Evolutionary conservation across 1,139 yeast species (phyloP).

Genomic region (Debaryomyces psychrophilus): DNA sequence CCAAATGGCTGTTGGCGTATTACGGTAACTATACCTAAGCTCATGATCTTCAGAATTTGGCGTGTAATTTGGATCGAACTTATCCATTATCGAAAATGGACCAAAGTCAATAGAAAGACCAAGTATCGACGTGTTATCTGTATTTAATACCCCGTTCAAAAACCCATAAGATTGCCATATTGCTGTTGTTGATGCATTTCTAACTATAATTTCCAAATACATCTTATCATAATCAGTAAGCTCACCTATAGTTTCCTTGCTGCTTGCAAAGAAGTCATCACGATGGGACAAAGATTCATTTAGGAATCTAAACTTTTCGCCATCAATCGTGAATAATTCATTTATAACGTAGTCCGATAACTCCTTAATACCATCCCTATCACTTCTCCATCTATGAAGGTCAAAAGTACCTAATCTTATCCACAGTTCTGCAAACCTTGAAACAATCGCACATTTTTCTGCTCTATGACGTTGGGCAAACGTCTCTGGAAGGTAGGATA

Average conservation of each 20-base stretch:
- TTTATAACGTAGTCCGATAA: slow-evolving; percentile 76
- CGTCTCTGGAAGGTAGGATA: slow-evolving; percentile 73
- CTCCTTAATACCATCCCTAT: slow-evolving; percentile 59
- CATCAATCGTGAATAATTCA: slow-evolving; percentile 54
- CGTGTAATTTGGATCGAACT: slow-evolving; percentile 77
- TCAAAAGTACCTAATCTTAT: slow-evolving; percentile 90
- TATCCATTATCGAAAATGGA: slow-evolving; percentile 89
- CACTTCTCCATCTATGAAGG: slow-evolving; percentile 73
- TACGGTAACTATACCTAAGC: slow-evolving; percentile 72
- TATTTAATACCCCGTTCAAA: slow-evolving; percentile 89
- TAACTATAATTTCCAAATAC: slow-evolving; percentile 66
- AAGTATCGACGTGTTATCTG: slow-evolving; percentile 86
- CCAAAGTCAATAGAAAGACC: slow-evolving; percentile 94
- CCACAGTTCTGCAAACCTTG: slow-evolving; percentile 88
- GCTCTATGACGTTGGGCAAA: slow-evolving; percentile 70
- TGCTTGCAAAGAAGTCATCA: slow-evolving; percentile 25
- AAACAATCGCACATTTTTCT: slow-evolving; percentile 84
- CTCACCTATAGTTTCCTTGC: slow-evolving; percentile 30
- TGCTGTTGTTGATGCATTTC: slow-evolving; percentile 81
- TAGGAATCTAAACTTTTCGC: slow-evolving; percentile 40
- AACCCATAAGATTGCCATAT: slow-evolving; percentile 92
- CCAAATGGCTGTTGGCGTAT: slow-evolving; percentile 88
- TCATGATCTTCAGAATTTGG: slow-evolving; percentile 88
- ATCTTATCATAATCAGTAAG: slow-evolving; percentile 69
- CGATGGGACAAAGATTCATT: slow-evolving; percentile 20